A percentile compares a stretch with the other conserved stretches of the same genome.
Conservation (phyloP, 306 rosid genomes). For the Vigna reflexopilosa region DNA sequence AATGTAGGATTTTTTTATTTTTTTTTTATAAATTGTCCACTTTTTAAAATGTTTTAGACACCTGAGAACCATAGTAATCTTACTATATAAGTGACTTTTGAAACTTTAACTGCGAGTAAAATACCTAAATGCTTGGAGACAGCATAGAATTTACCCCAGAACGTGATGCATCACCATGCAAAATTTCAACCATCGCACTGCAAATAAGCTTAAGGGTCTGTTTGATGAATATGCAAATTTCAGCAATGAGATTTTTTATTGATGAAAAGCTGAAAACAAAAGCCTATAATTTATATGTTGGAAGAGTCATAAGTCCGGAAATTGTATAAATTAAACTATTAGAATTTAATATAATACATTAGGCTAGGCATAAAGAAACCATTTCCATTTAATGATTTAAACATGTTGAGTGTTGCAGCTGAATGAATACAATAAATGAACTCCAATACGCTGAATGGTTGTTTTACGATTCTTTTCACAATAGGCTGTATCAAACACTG, state of each 20-base stretch:
- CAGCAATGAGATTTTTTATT: conserved; percentile 17
- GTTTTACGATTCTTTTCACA: conserved; percentile 11
- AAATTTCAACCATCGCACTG: conserved; percentile 25
- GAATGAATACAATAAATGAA: conserved; percentile 18
- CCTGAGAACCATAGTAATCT: neutral
- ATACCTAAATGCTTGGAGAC: conserved; percentile 6
- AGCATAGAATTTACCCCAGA: neutral
- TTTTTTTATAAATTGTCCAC: neutral
- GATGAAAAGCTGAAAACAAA: conserved; percentile 10
- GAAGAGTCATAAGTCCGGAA: conserved; percentile 20
- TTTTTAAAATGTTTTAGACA: neutral
- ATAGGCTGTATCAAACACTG: conserved; percentile 14
- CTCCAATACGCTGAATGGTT: neutral
- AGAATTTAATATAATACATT: conserved; percentile 15
- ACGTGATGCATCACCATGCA: conserved; percentile 12
- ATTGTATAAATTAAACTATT: conserved; percentile 18
- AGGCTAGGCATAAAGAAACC: conserved; percentile 24
- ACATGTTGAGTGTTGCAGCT: neutral
- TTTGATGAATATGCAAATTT: conserved; percentile 4
- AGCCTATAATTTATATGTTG: conserved; percentile 23
- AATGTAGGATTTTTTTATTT: neutral
- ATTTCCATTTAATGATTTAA: conserved; percentile 24
- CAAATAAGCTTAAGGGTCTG: neutral
- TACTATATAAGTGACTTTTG: neutral
- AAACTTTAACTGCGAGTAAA: conserved; percentile 23